Evolutionary conservation across 176 grass and related monocot species (phyloP), one percentile per base, ranked within the genome.

Genomic region (Rhynchospora breviuscula): DNA sequence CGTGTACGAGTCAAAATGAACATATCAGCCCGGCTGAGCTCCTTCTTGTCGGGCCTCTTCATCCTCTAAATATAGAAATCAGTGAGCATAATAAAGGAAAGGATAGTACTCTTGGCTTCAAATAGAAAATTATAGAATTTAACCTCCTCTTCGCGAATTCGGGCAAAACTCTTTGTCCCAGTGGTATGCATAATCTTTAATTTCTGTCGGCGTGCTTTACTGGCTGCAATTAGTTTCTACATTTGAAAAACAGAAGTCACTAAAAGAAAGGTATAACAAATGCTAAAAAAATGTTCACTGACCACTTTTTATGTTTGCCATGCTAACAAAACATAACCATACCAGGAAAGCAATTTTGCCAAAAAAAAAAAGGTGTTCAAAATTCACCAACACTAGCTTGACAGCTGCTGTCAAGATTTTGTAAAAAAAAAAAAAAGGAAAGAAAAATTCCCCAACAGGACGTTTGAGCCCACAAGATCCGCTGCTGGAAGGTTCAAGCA

Each of bases 81-180:
- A 81, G 59, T 79, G 19, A 65, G 49, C 47, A 43, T 17, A 47
- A 73, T 54, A 71, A 72, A 46, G 52, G 26, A 86, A 69, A 15
- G 22, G 71, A 35, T 15, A 46, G 31, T 31, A 25, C 2, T 48
- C 35, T 62, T 49, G 49, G 54, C 45, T 72, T 44, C 56, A 61
- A 86, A 47, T 49, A 81, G 70, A 6, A 29, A 31, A 29, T 31
- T 31, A 74, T 63, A 70, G 23, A 66, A 63, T 79, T 59, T 79
- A 17, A 88, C 86, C 81, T 88, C 81, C 60, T 88, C 86, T 59
- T 88, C 60, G 56, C 47, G 72, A 67, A 84, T 88, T 26, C 86
- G 80, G 13, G 86, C 81, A 51, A 88, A 88, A 60, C 86, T 88
- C 60, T 88, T 88, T 67, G 80, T 60, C 35, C 86, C 86, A 1